A percentile compares a stretch with the other conserved stretches of the same genome.
Evolutionary conservation across 148 eudicot species (phyloP).

Genomic region (Fallopia convolvulus): DNA sequence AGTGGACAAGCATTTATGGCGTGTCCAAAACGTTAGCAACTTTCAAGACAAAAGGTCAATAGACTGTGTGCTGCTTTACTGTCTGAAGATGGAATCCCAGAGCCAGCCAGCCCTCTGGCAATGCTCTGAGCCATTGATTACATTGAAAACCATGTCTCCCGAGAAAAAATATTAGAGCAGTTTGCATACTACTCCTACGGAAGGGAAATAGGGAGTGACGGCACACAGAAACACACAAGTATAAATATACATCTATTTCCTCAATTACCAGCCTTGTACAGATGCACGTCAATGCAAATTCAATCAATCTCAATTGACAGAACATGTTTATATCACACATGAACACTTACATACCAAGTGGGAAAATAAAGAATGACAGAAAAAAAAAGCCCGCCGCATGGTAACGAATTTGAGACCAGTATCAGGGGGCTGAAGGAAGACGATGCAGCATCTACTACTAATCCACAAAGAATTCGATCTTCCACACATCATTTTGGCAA

Average conservation of each 20-base stretch:
- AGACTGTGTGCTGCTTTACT: neutral
- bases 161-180: neutral
- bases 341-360: neutral
- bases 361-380: neutral
- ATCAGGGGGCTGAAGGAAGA: neutral
- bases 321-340: slow-evolving; percentile 5
- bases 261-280: neutral
- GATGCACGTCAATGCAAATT: neutral
- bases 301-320: neutral
- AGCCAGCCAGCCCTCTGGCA: neutral
- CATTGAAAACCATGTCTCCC: neutral
- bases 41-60: neutral
- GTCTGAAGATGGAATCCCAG: neutral
- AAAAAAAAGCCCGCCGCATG: neutral
- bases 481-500: neutral
- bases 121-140: neutral
- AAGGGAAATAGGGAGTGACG: neutral
- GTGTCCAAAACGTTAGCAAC: no score
- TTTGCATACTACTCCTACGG: neutral
- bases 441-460: neutral
- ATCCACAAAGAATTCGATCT: slow-evolving; percentile 3
- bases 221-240: neutral
- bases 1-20: no score
- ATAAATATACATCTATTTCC: neutral
- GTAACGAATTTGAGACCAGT: neutral